Evolutionary conservation across 305 asterid species (phyloP).

Genomic region (Rubia balearica): DNA sequence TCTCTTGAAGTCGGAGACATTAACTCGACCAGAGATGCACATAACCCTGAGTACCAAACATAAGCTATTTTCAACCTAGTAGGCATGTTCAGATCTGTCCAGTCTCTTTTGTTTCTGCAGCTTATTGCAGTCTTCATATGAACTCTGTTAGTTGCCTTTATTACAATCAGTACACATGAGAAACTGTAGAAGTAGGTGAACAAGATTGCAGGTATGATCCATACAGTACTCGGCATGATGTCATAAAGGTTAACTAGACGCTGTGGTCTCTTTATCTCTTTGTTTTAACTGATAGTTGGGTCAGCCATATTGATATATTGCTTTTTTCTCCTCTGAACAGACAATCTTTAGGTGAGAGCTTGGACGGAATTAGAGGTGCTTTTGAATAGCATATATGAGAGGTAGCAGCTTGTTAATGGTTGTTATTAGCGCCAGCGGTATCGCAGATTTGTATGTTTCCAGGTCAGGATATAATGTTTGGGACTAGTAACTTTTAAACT

Average conservation of each 20-base stretch:
- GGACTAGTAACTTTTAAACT: background rate
- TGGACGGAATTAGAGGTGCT: conserved; percentile 64
- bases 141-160: background rate
- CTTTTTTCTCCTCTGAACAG: conserved; percentile 31
- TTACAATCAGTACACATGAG: background rate
- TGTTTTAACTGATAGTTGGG: background rate
- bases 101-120: background rate
- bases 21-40: background rate
- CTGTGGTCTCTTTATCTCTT: background rate
- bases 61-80: background rate
- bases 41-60: background rate
- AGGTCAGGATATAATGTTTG: background rate
- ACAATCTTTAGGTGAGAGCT: conserved; percentile 72
- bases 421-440: background rate
- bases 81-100: too few species aligned
- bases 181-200: background rate
- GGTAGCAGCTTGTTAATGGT: background rate
- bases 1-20: background rate
- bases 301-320: background rate
- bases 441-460: background rate
- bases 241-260: background rate
- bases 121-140: background rate
- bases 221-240: background rate
- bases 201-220: background rate
- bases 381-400: conserved; percentile 19